Conservation (phyloP, 2,329 filamentous ascomycete genomes). For the Monosporascus ibericus region DNA sequence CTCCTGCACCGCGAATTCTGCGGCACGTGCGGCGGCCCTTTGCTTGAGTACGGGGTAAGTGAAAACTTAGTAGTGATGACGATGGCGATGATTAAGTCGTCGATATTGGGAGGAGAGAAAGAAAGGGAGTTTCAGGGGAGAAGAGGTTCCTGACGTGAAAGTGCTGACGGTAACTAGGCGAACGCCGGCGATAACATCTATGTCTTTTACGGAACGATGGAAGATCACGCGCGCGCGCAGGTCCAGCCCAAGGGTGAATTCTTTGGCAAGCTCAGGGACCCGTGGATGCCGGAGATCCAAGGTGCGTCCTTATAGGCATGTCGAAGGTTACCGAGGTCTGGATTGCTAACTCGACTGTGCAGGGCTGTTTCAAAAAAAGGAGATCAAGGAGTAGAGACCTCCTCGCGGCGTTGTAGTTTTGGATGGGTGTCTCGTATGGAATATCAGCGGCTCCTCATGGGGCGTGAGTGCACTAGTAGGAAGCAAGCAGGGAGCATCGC, state of each 20-base stretch:
- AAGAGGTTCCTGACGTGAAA: not conserved
- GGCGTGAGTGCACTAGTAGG: too few species aligned
- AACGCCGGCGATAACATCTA: slow-evolving; percentile 22
- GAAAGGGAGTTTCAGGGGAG: not conserved
- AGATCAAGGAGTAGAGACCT: slow-evolving; percentile 14
- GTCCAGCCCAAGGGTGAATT: slow-evolving; percentile 26
- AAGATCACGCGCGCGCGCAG: slow-evolving; percentile 20
- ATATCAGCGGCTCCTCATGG: too few species aligned
- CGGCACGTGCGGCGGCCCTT: slow-evolving; percentile 41
- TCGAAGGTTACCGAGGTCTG: not conserved
- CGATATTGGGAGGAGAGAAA: too few species aligned
- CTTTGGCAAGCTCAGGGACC: slow-evolving; percentile 21
- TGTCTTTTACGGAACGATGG: slow-evolving; percentile 24
- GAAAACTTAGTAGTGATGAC: not conserved
- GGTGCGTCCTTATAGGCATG: slow-evolving; percentile 4
- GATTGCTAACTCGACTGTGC: not conserved
- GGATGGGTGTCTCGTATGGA: too few species aligned
- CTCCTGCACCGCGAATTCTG: slow-evolving; percentile 46
- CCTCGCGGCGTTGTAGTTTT: too few species aligned
- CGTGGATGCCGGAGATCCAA: slow-evolving; percentile 21
- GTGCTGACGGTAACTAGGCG: slow-evolving; percentile 8
- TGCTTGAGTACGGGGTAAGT: slow-evolving; percentile 46
- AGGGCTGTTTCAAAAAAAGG: slow-evolving; percentile 20
- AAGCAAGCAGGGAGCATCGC: too few species aligned
- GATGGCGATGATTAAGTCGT: too few species aligned